These are phyloP conservation scores for Protostelium mycophagum DNA, from an alignment of 78 protist genomes.

Conservation along the genomic window DNA sequence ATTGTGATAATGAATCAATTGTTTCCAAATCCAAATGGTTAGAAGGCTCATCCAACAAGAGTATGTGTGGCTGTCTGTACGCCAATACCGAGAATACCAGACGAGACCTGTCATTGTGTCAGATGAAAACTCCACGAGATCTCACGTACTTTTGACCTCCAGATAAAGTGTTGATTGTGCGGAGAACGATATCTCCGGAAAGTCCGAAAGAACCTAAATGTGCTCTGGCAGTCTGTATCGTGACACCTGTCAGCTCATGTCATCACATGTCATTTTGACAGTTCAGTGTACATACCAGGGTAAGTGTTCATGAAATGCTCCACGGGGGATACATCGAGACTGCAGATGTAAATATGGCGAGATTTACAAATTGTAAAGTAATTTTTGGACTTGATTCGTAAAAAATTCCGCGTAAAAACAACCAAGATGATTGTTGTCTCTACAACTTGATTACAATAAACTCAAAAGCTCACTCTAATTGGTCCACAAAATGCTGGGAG, in stretches of 20 bases:
- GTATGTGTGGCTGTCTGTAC: slow-evolving; percentile 65
- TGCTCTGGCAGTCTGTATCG: slow-evolving; percentile 41
- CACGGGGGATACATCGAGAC: slow-evolving; percentile 65
- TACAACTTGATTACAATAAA: no score
- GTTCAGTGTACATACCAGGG: slow-evolving; percentile 18
- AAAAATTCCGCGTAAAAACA: no score
- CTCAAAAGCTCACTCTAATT: slow-evolving; percentile 56
- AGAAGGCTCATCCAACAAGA: slow-evolving; percentile 94
- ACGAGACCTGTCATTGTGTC: slow-evolving; percentile 18
- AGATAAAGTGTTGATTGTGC: slow-evolving; percentile 79
- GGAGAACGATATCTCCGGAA: slow-evolving; percentile 67
- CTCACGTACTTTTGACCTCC: slow-evolving; percentile 83
- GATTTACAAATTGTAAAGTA: no score
- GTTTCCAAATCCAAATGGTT: slow-evolving; percentile 91
- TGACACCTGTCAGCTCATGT: no score
- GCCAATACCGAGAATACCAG: slow-evolving; percentile 72
- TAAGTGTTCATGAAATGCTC: slow-evolving; percentile 67
- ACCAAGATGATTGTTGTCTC: background rate
- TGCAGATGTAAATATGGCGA: no score
- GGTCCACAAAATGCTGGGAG: slow-evolving; percentile 86
- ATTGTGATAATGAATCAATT: slow-evolving; percentile 67
- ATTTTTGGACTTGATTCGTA: no score
- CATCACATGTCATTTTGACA: background rate
- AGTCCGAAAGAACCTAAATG: slow-evolving; percentile 82
- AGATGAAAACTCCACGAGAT: background rate